Evolutionary conservation across 1,284 basidiomycete species (phyloP).

Genomic region (Flammula alnicola): DNA sequence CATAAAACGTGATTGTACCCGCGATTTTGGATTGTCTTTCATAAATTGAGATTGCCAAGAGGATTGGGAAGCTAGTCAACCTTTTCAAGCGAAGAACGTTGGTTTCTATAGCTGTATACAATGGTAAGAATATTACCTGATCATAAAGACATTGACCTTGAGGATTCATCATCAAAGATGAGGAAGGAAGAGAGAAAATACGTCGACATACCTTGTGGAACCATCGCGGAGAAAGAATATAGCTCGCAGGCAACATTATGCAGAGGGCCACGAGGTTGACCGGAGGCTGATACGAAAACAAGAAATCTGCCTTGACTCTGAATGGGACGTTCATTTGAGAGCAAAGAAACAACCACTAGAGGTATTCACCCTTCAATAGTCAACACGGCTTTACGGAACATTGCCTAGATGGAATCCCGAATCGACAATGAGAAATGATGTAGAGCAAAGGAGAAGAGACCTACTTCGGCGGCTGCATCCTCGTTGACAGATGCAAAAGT

Average conservation of each 20-base stretch:
- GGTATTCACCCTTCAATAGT: slow-evolving; percentile 86
- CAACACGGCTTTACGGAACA: slow-evolving; percentile 90
- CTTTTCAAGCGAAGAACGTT: slow-evolving; percentile 43
- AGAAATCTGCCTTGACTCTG: slow-evolving; percentile 84
- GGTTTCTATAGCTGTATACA: slow-evolving; percentile 9
- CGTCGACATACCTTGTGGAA: slow-evolving; percentile 73
- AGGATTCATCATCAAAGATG: background rate
- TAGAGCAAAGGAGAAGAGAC: slow-evolving; percentile 10
- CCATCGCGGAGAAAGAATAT: slow-evolving; percentile 77
- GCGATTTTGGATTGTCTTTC: slow-evolving; percentile 78
- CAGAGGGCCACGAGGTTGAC: slow-evolving; percentile 84
- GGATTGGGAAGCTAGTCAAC: slow-evolving; percentile 84
- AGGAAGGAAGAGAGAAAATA: background rate
- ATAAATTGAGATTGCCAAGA: slow-evolving; percentile 81
- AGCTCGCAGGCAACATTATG: slow-evolving; percentile 84
- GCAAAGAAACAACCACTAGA: background rate
- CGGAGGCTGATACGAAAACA: slow-evolving; percentile 94
- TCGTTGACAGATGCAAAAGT: slow-evolving; percentile 92
- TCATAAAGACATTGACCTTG: slow-evolving; percentile 87
- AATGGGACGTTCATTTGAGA: background rate
- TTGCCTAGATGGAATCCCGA: slow-evolving; percentile 58
- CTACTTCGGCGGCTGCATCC: slow-evolving; percentile 88
- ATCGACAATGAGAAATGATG: slow-evolving; percentile 3
- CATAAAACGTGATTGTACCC: slow-evolving; percentile 68
- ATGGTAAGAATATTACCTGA: slow-evolving; percentile 49